A percentile compares a stretch with the other conserved stretches of the same genome.
phyloP scores from a whole-genome alignment of 1,284 basidiomycete genomes.

The Cerrena zonata region DNA sequence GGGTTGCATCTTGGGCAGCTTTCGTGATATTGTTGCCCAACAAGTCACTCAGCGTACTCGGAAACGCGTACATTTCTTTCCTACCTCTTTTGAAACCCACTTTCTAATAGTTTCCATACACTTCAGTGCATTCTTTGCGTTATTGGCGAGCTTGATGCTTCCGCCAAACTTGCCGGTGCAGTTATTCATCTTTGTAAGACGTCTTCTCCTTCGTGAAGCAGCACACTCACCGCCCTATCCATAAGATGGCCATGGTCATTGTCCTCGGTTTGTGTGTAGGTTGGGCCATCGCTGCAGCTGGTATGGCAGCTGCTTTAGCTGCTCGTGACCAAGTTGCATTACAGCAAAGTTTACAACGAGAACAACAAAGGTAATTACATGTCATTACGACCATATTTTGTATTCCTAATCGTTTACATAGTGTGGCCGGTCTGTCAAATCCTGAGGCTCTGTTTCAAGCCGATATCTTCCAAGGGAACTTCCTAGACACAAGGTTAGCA shows the following conservation, averaged over 20 bases:
- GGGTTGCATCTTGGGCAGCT: conserved; percentile 27
- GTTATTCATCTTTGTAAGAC: conserved; percentile 33
- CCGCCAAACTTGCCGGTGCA: conserved; percentile 35
- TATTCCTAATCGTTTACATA: conserved; percentile 16
- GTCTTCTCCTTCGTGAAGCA: no score
- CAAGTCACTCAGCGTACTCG: conserved; percentile 24
- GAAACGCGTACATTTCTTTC: conserved; percentile 27
- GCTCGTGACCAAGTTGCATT: conserved; percentile 51
- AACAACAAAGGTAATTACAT: conserved; percentile 35
- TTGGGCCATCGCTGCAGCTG: conserved; percentile 72
- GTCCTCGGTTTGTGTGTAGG: conserved; percentile 59
- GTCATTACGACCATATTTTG: background rate
- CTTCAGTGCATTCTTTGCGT: conserved; percentile 31
- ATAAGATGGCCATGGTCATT: conserved; percentile 31
- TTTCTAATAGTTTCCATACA: background rate
- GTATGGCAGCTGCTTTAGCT: conserved; percentile 61
- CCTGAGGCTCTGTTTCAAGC: conserved; percentile 42
- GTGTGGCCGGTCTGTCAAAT: conserved; percentile 42
- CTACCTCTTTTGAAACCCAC: background rate
- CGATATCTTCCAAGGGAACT: conserved; percentile 59
- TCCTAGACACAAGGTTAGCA: conserved; percentile 57
- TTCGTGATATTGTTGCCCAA: conserved; percentile 28
- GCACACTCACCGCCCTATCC: no score
- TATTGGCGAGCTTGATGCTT: conserved; percentile 30
- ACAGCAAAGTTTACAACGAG: conserved; percentile 39